Conservation (phyloP, 2,329 filamentous ascomycete genomes). For the Alternaria burnsii region DNA sequence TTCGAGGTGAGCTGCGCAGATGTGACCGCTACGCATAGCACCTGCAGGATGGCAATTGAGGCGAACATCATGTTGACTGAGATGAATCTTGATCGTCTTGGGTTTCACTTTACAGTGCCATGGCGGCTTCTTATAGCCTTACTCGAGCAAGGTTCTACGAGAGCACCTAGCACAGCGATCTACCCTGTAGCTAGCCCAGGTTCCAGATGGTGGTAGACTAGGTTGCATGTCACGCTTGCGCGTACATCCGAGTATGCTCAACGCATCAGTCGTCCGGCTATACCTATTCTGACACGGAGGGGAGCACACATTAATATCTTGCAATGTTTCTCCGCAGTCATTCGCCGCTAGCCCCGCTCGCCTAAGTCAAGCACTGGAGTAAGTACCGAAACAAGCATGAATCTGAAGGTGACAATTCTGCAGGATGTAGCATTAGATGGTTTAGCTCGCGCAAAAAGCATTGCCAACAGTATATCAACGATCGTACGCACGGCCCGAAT, state of each 20-base stretch:
- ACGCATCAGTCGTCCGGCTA: slow-evolving; percentile 2
- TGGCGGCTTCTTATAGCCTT: slow-evolving; percentile 6
- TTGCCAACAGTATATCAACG: not conserved
- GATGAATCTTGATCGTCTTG: not conserved
- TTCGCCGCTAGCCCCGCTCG: not conserved
- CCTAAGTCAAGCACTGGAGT: not conserved
- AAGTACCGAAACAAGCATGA: not conserved
- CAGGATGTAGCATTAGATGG: not conserved
- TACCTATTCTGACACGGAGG: slow-evolving; percentile 11
- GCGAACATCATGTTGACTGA: slow-evolving; percentile 11
- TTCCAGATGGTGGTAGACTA: slow-evolving; percentile 3
- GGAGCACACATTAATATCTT: slow-evolving; percentile 47
- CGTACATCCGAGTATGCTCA: slow-evolving; percentile 9
- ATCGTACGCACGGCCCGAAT: not conserved
- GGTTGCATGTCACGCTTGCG: not conserved
- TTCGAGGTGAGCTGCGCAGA: slow-evolving; percentile 37
- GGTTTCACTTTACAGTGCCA: not conserved
- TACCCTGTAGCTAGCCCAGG: not conserved
- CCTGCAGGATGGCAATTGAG: not conserved
- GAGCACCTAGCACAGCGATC: slow-evolving; percentile 12
- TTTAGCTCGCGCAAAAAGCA: not conserved
- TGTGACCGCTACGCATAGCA: slow-evolving; percentile 21
- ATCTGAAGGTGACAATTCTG: not conserved
- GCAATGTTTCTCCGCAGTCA: slow-evolving; percentile 5
- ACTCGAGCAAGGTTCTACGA: not conserved